Percentiles rank a stretch among this genome's conserved stretches.
Conservation (phyloP, 1,284 basidiomycete genomes). For the Tylopilus orsonianus region DNA sequence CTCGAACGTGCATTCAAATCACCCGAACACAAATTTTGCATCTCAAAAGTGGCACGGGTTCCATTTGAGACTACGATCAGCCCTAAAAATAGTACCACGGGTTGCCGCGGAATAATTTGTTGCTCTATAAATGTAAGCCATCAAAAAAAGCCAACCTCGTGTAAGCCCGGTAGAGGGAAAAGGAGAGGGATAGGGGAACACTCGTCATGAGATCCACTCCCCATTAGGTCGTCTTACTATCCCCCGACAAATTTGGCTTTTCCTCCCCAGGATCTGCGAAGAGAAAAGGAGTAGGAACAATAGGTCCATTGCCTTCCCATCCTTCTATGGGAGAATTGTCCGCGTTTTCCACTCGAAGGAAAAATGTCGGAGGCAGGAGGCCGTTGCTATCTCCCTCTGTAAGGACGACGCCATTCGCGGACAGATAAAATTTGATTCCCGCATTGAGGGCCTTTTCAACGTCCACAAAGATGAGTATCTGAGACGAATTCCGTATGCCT, state of each 20-base stretch:
- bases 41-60: neutral
- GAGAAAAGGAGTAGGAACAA: neutral
- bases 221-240: conserved; percentile 2
- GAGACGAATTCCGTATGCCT: conserved; percentile 79
- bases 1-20: too few species aligned
- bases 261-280: neutral
- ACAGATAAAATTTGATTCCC: conserved; percentile 73
- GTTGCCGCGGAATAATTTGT: neutral
- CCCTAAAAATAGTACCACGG: neutral
- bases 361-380: conserved; percentile 57
- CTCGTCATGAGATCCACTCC: neutral
- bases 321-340: conserved; percentile 34
- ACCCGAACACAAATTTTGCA: too few species aligned
- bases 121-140: neutral
- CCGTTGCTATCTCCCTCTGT: conserved; percentile 69
- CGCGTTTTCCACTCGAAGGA: conserved; percentile 56
- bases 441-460: conserved; percentile 68
- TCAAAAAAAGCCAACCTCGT: too few species aligned
- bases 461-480: conserved; percentile 77
- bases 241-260: neutral
- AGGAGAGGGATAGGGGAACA: neutral
- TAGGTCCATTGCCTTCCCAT: conserved; percentile 30
- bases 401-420: conserved; percentile 82
- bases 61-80: neutral
- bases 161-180: neutral